These are phyloP conservation scores for Pinus albicaulis DNA, from an alignment of 75 land plant genomes.

Conservation along the genomic window DNA sequence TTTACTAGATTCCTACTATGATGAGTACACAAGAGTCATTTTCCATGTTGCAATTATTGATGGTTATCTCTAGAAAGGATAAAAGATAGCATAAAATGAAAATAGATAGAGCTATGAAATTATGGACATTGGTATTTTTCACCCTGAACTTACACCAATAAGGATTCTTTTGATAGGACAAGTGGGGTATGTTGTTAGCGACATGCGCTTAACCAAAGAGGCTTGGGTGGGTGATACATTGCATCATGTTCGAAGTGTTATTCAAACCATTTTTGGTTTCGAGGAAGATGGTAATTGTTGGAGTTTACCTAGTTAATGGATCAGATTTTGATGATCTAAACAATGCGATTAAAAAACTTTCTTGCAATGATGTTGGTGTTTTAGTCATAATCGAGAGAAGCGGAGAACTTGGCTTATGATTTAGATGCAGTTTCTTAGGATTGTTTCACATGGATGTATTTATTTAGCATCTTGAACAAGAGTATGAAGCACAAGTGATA, in stretches of 20 bases:
- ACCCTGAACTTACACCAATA: no score
- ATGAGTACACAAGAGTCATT: conserved; percentile 93
- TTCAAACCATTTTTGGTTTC: no score
- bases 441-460: conserved; percentile 99
- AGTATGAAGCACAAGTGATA: no score
- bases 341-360: conserved; percentile 87
- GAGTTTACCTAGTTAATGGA: conserved; percentile 97
- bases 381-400: conserved; percentile 88
- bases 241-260: no score
- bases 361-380: conserved; percentile 99
- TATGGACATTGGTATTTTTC: no score
- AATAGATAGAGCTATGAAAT: conserved; percentile 79
- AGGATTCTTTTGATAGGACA: no score
- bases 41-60: conserved; percentile 98
- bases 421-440: conserved; percentile 98
- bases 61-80: conserved; percentile 76
- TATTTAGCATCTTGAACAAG: conserved; percentile 96
- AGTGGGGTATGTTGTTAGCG: no score
- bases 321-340: conserved; percentile 95
- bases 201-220: no score
- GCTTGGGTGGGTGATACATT: no score
- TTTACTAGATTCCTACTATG: conserved; percentile 92
- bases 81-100: conserved; percentile 85
- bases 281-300: conserved; percentile 99
- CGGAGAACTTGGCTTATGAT: conserved; percentile 89